Percentiles rank a stretch among this genome's conserved stretches.
Evolutionary conservation across 495 filamentous ascomycete genomes (phyloP).

Genomic region (Neurospora sp.): DNA sequence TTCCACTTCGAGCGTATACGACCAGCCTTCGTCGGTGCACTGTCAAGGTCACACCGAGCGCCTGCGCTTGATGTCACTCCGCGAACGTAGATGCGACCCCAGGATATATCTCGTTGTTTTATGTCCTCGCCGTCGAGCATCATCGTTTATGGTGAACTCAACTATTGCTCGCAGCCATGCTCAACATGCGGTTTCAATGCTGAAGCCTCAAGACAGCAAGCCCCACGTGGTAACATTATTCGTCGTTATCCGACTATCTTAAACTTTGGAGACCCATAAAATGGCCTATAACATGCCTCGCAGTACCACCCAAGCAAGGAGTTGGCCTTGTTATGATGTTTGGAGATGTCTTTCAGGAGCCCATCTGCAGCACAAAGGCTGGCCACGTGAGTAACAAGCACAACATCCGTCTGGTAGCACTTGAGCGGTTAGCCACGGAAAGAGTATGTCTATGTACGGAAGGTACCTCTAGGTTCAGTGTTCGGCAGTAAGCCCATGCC

Average conservation of each 20-base stretch:
- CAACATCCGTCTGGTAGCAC: background rate
- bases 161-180: background rate
- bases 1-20: background rate
- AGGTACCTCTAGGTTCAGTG: background rate
- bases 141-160: background rate
- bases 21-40: background rate
- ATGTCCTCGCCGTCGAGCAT: background rate
- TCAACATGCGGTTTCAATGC: background rate
- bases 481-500: background rate
- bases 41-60: background rate
- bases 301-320: background rate
- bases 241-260: background rate
- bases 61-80: background rate
- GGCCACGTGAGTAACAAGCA: background rate
- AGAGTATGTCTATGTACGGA: background rate
- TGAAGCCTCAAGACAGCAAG: background rate
- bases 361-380: background rate
- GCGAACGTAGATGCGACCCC: background rate
- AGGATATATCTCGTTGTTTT: background rate
- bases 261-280: background rate
- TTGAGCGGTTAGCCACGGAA: background rate
- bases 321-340: background rate
- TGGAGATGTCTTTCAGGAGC: background rate
- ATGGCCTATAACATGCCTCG: background rate
- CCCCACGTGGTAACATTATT: background rate